Evolutionary conservation across 768 basidiomycete species (phyloP), one percentile per base, ranked within the genome.

Genomic region (Leccinellum luteum): DNA sequence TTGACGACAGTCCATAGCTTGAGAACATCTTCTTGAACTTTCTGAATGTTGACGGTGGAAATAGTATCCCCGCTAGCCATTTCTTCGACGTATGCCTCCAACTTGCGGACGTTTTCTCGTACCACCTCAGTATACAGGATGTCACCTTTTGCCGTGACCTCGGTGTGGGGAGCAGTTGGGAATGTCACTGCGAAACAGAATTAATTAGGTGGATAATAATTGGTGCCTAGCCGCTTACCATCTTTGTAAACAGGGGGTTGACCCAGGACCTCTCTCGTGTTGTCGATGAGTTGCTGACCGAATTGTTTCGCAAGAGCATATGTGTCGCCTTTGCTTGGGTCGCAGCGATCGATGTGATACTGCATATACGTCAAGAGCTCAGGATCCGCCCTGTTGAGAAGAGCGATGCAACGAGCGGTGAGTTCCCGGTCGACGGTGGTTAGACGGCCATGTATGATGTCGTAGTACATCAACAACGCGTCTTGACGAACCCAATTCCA

Each of bases 401-500:
- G 90, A 56, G 92, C 86, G 58, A 99, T 95, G 76, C 96, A 98
- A 55, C 95, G 90, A 62, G 94, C 93, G 13, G 97, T 97, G 73
- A 95, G 94, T 70, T 96, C 94, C 52, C 94, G 90, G 68, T 98
- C 94, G 62, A 98, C 91, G 17, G 93, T 94, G 23, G 89, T 94
- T 55, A 97, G 84, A 47, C 89, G 87, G 49, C 97, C 97, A 64
- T 94, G 94, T 65, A 99, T 94, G 75, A 99, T 97, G 72, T 98
- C 96, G 74, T 95, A 98, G 78, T 87, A 98, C 93, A 99, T 95
- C 58, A 93, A 78, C 27, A 98, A 79, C 15, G 94, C 93, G 60
- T 97, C 95, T 76, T 99, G 97, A 59, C 96, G 88, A 47, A 90
- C 96, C 97, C 97, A 99, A 70, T 99, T 99, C 97, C 96, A 99